A percentile compares a stretch with the other conserved stretches of the same genome.
Evolutionary conservation across 2,329 filamentous ascomycete species (phyloP).

Genomic region (Arthroderma sp.): DNA sequence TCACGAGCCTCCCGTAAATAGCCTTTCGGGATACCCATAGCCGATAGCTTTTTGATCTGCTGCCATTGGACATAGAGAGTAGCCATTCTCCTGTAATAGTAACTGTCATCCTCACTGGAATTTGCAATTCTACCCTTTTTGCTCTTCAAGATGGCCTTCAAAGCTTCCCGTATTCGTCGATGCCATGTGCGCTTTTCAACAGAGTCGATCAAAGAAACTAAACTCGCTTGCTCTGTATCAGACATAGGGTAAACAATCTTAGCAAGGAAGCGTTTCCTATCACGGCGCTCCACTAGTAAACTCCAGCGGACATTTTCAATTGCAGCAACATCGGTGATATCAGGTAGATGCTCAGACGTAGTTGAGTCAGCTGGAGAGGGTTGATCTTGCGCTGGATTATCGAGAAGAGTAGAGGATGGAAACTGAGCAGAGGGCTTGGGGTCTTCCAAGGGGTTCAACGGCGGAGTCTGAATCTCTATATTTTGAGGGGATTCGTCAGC

Average conservation of each 20-base stretch:
- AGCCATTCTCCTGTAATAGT: slow-evolving; percentile 17
- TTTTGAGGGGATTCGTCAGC: slow-evolving; percentile 12
- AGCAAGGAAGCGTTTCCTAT: slow-evolving; percentile 28
- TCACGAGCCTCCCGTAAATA: slow-evolving; percentile 18
- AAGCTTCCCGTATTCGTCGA: not conserved
- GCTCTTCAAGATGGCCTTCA: slow-evolving; percentile 7
- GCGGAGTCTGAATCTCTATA: slow-evolving; percentile 26
- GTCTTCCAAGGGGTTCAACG: slow-evolving; percentile 22
- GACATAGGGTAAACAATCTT: slow-evolving; percentile 20
- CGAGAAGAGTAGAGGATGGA: not conserved
- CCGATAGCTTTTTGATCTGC: slow-evolving; percentile 16
- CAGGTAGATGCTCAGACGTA: slow-evolving; percentile 9
- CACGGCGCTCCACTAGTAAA: slow-evolving; percentile 26
- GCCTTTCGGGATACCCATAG: slow-evolving; percentile 16
- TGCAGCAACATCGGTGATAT: slow-evolving; percentile 18
- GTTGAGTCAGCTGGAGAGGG: not conserved
- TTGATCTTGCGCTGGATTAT: not conserved
- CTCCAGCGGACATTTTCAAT: slow-evolving; percentile 26
- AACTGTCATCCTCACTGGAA: slow-evolving; percentile 13
- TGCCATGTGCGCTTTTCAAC: not conserved
- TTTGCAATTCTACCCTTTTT: slow-evolving; percentile 6
- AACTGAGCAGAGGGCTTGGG: not conserved
- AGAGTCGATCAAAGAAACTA: not conserved
- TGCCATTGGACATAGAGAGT: slow-evolving; percentile 26
- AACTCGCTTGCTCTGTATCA: slow-evolving; percentile 13